phyloP scores from a whole-genome alignment of 148 eudicot genomes.

The Arctostaphylos glauca region DNA sequence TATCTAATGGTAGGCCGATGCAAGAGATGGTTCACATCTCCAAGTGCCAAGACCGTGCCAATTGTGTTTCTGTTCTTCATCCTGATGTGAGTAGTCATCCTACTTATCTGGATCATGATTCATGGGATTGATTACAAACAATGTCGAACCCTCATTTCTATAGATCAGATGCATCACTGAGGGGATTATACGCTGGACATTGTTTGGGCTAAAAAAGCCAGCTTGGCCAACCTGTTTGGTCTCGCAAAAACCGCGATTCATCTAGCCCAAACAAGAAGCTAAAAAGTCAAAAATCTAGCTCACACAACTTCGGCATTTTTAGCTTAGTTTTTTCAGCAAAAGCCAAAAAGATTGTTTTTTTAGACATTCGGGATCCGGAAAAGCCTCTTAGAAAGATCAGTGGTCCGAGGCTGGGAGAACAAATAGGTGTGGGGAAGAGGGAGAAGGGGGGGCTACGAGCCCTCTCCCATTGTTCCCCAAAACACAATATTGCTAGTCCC shows the following conservation, averaged over 20 bases:
- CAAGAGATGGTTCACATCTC: constrained; percentile 34
- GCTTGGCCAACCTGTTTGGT: neutral
- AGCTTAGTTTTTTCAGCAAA: neutral
- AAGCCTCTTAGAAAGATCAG: too few species aligned
- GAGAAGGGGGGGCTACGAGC: too few species aligned
- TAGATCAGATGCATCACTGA: neutral
- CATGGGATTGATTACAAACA: too few species aligned
- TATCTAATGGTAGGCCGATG: constrained; percentile 35
- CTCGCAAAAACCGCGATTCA: neutral
- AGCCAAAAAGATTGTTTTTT: neutral
- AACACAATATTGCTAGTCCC: neutral
- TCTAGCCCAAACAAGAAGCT: too few species aligned
- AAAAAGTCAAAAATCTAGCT: neutral
- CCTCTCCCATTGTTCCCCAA: neutral
- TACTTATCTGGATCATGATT: neutral
- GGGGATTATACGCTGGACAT: too few species aligned
- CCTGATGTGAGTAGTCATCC: constrained; percentile 32
- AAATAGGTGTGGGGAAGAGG: too few species aligned
- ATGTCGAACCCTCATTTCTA: neutral
- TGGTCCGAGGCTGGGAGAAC: too few species aligned
- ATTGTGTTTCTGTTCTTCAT: constrained; percentile 38
- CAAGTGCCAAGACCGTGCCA: constrained; percentile 39
- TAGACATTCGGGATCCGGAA: neutral
- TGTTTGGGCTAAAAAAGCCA: neutral
- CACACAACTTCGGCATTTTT: neutral